Evolutionary conservation across 805 yeast species (phyloP).

Genomic region (Zygoascus ofunaensis): DNA sequence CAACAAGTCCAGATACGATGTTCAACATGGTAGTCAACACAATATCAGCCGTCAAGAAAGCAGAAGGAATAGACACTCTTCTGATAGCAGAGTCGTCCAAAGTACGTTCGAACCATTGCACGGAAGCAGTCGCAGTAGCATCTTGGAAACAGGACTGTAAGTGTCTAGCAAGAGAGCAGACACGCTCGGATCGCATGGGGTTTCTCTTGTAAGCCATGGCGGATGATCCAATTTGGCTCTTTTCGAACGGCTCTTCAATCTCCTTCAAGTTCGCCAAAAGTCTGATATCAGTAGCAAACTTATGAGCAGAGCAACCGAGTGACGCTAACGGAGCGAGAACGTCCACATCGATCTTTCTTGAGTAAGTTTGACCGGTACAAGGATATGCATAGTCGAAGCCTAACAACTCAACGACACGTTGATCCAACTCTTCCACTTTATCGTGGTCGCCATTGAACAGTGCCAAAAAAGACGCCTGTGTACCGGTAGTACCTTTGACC

Average conservation of each 20-base stretch:
- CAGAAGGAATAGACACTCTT: slow-evolving; percentile 92
- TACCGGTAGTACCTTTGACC: slow-evolving; percentile 98
- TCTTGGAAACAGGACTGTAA: slow-evolving; percentile 85
- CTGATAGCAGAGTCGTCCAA: slow-evolving; percentile 97
- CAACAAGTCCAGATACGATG: slow-evolving; percentile 92
- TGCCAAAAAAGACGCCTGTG: slow-evolving; percentile 93
- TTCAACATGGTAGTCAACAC: slow-evolving; percentile 80
- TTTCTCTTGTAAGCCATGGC: slow-evolving; percentile 99
- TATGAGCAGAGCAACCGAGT: slow-evolving; percentile 92
- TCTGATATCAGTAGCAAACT: slow-evolving; percentile 95
- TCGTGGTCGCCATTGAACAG: slow-evolving; percentile 96
- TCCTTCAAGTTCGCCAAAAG: slow-evolving; percentile 94
- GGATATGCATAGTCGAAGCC: slow-evolving; percentile 96
- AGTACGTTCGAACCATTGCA: slow-evolving; percentile 99
- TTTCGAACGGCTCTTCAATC: slow-evolving; percentile 96
- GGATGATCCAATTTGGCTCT: slow-evolving; percentile 94
- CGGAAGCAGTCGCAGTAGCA: slow-evolving; percentile 93
- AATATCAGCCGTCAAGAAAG: slow-evolving; percentile 93
- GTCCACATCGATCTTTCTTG: slow-evolving; percentile 95
- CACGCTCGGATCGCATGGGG: slow-evolving; percentile 99
- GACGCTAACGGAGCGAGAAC: slow-evolving; percentile 87
- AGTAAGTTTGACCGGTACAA: slow-evolving; percentile 97
- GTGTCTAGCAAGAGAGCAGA: slow-evolving; percentile 96
- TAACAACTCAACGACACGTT: slow-evolving; percentile 81
- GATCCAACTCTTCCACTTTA: slow-evolving; percentile 87